These are phyloP conservation scores for Dendrobium officinale DNA, from an alignment of 106 monocot species.

Conservation along the genomic window DNA sequence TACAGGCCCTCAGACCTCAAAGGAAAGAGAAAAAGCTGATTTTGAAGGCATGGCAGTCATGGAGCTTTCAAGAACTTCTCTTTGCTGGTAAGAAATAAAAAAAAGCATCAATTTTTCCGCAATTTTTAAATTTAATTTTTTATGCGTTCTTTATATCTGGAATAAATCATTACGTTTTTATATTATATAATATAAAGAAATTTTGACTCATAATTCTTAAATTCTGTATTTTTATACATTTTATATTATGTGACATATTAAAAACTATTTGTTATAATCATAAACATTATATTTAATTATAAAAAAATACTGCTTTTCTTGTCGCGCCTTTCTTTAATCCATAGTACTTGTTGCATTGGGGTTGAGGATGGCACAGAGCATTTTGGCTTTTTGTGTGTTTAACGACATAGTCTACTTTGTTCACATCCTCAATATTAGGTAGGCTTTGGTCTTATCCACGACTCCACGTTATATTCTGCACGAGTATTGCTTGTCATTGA, in stretches of 20 bases:
- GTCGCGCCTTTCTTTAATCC: conserved; percentile 10
- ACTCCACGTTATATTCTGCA: neutral
- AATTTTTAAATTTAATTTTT: conserved; percentile 1
- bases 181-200: conserved; percentile 20
- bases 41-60: neutral
- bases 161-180: conserved; percentile 74
- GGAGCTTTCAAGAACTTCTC: neutral
- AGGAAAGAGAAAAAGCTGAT: conserved; percentile 6
- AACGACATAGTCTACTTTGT: neutral
- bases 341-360: conserved; percentile 22
- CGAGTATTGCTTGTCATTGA: neutral
- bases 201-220: conserved; percentile 30
- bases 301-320: conserved; percentile 12
- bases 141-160: conserved; percentile 63
- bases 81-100: conserved; percentile 1
- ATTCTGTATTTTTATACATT: conserved; percentile 26
- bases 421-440: neutral
- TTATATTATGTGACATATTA: neutral
- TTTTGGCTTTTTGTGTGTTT: neutral
- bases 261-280: neutral
- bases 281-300: no score
- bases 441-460: neutral
- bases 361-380: no score
- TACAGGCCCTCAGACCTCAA: conserved; percentile 1
- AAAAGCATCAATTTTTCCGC: neutral